Evolutionary conservation across 148 eudicot species (phyloP), one percentile per base, ranked within the genome.

Genomic region (Heliosperma pusillum): DNA sequence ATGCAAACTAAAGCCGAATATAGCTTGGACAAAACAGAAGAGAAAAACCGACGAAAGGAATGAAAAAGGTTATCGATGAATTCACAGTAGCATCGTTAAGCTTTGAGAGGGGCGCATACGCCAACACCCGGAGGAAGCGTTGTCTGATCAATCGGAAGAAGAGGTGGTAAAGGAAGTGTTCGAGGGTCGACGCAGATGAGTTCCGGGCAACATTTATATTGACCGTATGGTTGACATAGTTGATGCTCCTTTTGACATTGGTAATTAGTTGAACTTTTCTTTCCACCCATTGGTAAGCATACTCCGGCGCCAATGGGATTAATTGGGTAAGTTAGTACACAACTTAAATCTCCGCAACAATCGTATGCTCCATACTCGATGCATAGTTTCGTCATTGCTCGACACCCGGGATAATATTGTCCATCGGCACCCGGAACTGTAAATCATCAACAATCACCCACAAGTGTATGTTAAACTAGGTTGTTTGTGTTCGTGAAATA

Each of bases 321-420:
- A 0, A 62, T 6, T 20, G 21, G 30, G 10, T 13, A 61, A 2
- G 2, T 24, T 1, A 15, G 22, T 20, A 25, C 3, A 36, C 73
- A 70, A 8, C 10, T 70, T 52, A 70, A 53, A 17, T 21, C 73
- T 52, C 33, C 61, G 15, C 73, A 70, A 29, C 73, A 70, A 19
- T 16, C 20, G 10, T 70, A 70, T 25, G 27, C 44, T 26, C 73
- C 73, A 29, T 70, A 53, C 7, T 6, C 7, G 6, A 53, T 2
- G 58, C 73, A 70, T 21, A 53, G 15, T 27, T 70, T 22, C 3
- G 73, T 53, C 27, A 17, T 6, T 1, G 26, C 36, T 58, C 73
- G 22, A 24, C 73, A 70, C 61, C 33, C 11, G 0, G 13, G 20
- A 5, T 7, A 26, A 5, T 7, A 26, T 4, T 69, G 20, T 0